Evolutionary conservation across 768 basidiomycete genomes (phyloP).

Genomic region (Psilocybe subaeruginosa): DNA sequence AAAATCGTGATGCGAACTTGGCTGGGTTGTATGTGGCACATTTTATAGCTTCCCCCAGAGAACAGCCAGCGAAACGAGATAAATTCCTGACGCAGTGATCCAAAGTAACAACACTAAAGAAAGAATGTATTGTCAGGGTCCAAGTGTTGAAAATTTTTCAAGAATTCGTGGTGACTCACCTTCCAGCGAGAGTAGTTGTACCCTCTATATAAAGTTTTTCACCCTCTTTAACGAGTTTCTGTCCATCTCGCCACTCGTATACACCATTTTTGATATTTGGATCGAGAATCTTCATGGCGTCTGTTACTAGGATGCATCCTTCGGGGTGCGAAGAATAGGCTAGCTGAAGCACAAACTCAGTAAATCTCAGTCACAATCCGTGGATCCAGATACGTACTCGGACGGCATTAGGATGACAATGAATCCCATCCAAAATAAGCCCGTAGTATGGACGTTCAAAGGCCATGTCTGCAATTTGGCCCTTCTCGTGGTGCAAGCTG

Average conservation of each 20-base stretch:
- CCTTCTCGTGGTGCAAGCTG: conserved; percentile 49
- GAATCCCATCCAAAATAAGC: conserved; percentile 89
- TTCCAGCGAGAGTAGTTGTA: conserved; percentile 87
- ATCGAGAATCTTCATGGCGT: conserved; percentile 88
- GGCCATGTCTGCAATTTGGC: conserved; percentile 52
- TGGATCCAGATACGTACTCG: conserved; percentile 50
- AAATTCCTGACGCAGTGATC: conserved; percentile 89
- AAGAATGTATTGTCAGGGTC: too few species aligned
- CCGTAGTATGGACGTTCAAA: conserved; percentile 81
- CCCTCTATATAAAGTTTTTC: conserved; percentile 82
- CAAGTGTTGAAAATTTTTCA: too few species aligned
- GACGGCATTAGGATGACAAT: conserved; percentile 90
- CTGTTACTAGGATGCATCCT: conserved; percentile 88
- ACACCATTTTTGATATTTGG: conserved; percentile 82
- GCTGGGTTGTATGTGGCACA: conserved; percentile 89
- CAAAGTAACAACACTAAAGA: conserved; percentile 71
- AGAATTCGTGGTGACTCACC: conserved; percentile 42
- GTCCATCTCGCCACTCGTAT: conserved; percentile 87
- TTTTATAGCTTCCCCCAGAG: conserved; percentile 81
- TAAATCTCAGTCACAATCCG: neutral
- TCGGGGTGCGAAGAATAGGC: conserved; percentile 85
- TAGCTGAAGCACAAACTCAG: conserved; percentile 44
- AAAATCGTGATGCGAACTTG: conserved; percentile 44
- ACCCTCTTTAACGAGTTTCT: conserved; percentile 80
- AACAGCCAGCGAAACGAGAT: conserved; percentile 80